Evolutionary conservation across 1,284 basidiomycete species (phyloP), one percentile per base, ranked within the genome.

Genomic region (Wolfiporia cocos): DNA sequence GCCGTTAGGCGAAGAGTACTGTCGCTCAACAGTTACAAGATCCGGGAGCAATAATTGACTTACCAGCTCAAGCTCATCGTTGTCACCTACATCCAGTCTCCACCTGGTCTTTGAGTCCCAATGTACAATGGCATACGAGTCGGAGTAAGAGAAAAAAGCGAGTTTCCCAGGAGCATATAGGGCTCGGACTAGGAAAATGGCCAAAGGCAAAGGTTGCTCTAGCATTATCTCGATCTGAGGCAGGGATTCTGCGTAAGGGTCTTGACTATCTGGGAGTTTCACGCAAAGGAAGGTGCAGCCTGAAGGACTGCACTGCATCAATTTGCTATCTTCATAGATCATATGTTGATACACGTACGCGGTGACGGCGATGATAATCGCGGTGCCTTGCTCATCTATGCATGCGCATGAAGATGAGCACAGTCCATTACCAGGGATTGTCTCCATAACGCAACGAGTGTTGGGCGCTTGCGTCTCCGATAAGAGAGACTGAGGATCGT

Each of bases 351-450:
- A 22, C 3, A 20, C 46, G 34, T 35, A 53, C 54, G 47, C 44
- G 33, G 49, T 50, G 15, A 52, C 42, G 2, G 46, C 48, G 17
- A 56, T 24, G 10, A 58, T 48, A 10, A 55, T 42, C 2, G 48
- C 29, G 15, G 39, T 22, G 2, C 43, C 40, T 15, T 44, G 32
- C 6, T 42, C 33, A 39, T 64, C 58, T n/a, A 64, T 36, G 9
- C 47, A 48, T 20, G 59, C 53, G n/a, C 49, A 49, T 23, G 59
- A 55, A 4, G 66, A 65, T 12, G 61, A 51, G 50, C 53, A 64
- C 1, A 19, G 46, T 34, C 24, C 48, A 10, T 23, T 9, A 2
- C 32, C 33, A 40, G 31, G 28, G 14, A 44, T 4, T 29, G 17
- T 28, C 22, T 15, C 9, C 26, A 28, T 28, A 18, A 35, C 7